Conservation (phyloP, 352 stramenopile species). For the Lagenidium giganteum region DNA sequence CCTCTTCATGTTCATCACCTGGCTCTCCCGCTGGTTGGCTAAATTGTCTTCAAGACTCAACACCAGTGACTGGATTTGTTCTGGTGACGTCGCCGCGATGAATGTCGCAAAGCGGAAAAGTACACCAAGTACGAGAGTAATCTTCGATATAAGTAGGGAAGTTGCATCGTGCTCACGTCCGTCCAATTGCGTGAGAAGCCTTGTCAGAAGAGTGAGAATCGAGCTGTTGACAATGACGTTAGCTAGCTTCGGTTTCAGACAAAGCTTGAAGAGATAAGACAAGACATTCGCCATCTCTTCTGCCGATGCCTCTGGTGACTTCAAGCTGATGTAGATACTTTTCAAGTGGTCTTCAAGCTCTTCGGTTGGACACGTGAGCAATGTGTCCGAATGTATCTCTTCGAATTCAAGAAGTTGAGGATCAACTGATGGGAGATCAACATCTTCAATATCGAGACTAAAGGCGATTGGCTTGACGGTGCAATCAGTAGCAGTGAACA, state of each 20-base stretch:
- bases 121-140: conserved; percentile 56
- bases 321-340: conserved; percentile 69
- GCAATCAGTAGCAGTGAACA: conserved; percentile 56
- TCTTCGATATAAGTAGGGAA: conserved; percentile 16
- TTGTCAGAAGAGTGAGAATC: conserved; percentile 55
- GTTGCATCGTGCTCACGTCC: background rate
- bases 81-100: conserved; percentile 48
- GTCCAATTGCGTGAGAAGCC: conserved; percentile 1
- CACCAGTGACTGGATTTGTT: conserved; percentile 51
- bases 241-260: conserved; percentile 42
- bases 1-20: background rate
- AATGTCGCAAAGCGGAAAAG: conserved; percentile 71
- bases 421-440: conserved; percentile 20
- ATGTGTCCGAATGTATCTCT: conserved; percentile 22
- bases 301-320: conserved; percentile 17
- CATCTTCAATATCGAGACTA: conserved; percentile 41
- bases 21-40: background rate
- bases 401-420: conserved; percentile 33
- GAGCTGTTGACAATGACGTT: conserved; percentile 85
- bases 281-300: conserved; percentile 44
- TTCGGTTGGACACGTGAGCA: conserved; percentile 42
- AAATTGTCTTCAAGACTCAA: conserved; percentile 8
- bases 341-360: conserved; percentile 66
- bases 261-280: conserved; percentile 55
- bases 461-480: conserved; percentile 56